A percentile compares a stretch with the other conserved stretches of the same genome.
These are phyloP conservation scores for Vigna reflexopilosa DNA, from an alignment of 306 rosid species.

Conservation along the genomic window DNA sequence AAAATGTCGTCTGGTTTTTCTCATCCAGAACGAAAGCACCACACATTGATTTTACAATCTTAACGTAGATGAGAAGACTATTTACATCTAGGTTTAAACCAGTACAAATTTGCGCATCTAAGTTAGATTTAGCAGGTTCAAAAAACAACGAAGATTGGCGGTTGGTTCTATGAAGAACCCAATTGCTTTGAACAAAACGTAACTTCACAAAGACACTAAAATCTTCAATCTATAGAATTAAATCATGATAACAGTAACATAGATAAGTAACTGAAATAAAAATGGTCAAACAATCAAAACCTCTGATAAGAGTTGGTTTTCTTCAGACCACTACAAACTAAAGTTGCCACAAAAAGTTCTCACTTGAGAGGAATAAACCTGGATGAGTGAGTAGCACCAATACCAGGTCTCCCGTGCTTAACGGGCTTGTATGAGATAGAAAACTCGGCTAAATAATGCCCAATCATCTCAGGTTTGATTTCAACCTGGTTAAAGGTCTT, in stretches of 20 bases:
- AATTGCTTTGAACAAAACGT: not conserved
- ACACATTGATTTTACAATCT: too few relatives aligned
- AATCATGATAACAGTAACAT: constrained; percentile 28
- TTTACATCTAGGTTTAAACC: too few relatives aligned
- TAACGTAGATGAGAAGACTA: too few relatives aligned
- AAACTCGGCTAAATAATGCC: constrained; percentile 91
- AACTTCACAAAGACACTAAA: not conserved
- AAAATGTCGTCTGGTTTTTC: too few relatives aligned
- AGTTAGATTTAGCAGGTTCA: too few relatives aligned
- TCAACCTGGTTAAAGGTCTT: constrained; percentile 96
- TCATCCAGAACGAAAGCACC: too few relatives aligned
- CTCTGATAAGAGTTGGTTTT: constrained; percentile 45
- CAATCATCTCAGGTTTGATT: constrained; percentile 91
- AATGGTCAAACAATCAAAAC: constrained; percentile 38
- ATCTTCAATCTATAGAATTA: not conserved
- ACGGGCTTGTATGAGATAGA: constrained; percentile 96
- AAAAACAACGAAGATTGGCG: too few relatives aligned
- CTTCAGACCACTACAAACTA: constrained; percentile 40
- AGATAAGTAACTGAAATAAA: not conserved
- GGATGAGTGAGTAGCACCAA: constrained; percentile 98
- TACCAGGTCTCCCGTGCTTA: constrained; percentile 97
- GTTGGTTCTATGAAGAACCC: too few relatives aligned
- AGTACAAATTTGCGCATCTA: too few relatives aligned
- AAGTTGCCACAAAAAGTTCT: constrained; percentile 36
- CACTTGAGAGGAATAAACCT: constrained; percentile 98